Base-by-base conservation (phyloP, 179 eudicot genomes). In the Silene coronaria region DNA sequence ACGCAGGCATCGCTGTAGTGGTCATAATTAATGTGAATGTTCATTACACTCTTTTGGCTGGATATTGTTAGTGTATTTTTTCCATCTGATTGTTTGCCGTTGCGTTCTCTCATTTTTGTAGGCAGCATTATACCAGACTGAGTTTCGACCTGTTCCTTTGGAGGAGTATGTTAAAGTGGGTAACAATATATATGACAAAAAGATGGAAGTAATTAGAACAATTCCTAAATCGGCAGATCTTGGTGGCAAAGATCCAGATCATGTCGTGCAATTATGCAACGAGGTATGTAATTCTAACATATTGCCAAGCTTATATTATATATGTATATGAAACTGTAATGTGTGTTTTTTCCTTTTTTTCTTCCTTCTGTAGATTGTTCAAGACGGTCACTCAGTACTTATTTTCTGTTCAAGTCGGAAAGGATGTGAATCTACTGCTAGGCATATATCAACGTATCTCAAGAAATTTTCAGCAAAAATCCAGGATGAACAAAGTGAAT, bases 161-260 rank as follows among this genome's bases (percentile, higher is more conserved):
- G 94, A 88, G 90, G 99, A 96, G 76, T 96, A 84, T 82, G 80
- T 96, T 58, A 96, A 96, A 90, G 96, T 96, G 79, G 99, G 99
- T 36, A 90, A 84, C 80, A 77, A 79, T 76, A 88, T 96, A 55
- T 96, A 89, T 83, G 81, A 88, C 87, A 91, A 88, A 81, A 81
- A 74, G 70, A 91, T 93, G 98, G 91, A 91, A 32, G 65, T 88
- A 73, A 79, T 93, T 22, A 91, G 96, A 82, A 90, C 98, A 32
- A 78, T 93, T 62, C 76, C 96, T 12, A 93, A 88, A 80, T 79
- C 72, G 72, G 92, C 92, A 61, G 87, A 91, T 70, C 91, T 91
- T 67, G 88, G 98, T 68, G 98, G 98, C 66, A 96, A 90, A 85
- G 99, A 96, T 88, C 99, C 98, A 58, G 99, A 96, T 88, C 98